Evolutionary conservation across 2,329 filamentous ascomycete genomes (phyloP).

Genomic region (Neospermospora avenae): DNA sequence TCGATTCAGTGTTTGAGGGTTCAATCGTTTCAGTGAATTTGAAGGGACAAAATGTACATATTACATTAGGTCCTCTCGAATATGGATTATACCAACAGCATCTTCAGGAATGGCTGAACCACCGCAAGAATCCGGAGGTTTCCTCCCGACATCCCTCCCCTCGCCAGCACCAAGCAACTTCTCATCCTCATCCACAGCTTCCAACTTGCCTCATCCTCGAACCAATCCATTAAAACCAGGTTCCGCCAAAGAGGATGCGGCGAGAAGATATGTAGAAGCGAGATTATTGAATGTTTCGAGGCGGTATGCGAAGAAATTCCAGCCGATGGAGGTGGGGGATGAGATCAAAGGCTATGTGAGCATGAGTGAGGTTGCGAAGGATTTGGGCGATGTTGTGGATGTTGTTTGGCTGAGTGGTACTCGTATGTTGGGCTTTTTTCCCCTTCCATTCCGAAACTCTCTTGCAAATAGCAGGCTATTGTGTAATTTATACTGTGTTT

Average conservation of each 20-base stretch:
- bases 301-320: constrained; percentile 59
- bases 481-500: neutral
- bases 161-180: constrained; percentile 53
- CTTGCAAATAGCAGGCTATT: too few species aligned
- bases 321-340: constrained; percentile 41
- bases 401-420: constrained; percentile 85
- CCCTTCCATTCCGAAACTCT: neutral
- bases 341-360: constrained; percentile 67
- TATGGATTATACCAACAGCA: neutral
- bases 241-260: constrained; percentile 57
- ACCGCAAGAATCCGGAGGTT: constrained; percentile 36
- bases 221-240: constrained; percentile 50
- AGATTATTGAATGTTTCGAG: constrained; percentile 52
- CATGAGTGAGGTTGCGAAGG: constrained; percentile 54
- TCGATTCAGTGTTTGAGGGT: neutral
- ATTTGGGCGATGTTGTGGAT: constrained; percentile 72
- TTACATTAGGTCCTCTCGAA: neutral
- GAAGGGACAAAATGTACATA: neutral
- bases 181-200: constrained; percentile 34
- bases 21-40: neutral
- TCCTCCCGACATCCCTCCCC: constrained; percentile 45
- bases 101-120: constrained; percentile 3
- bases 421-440: constrained; percentile 54
- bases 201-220: constrained; percentile 54
- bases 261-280: constrained; percentile 55